phyloP scores from a whole-genome alignment of 2,329 filamentous ascomycete genomes.

The Ampelomyces quisqualis region DNA sequence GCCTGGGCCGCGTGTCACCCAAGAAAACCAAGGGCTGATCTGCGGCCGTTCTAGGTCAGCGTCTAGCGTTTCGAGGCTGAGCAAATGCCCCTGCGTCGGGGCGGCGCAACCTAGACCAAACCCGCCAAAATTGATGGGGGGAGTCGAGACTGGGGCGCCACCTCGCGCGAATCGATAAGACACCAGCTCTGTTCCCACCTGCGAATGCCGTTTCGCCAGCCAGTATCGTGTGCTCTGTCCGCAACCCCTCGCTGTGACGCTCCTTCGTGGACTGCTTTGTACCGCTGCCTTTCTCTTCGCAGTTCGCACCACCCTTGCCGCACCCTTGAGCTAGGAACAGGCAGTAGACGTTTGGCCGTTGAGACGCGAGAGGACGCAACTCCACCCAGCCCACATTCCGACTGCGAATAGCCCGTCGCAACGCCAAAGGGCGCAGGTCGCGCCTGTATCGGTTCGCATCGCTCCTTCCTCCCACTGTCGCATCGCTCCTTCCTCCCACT shows the following conservation, averaged over 20 bases:
- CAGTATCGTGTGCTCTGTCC: neutral
- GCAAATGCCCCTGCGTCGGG: conserved; percentile 7
- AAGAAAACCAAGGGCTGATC: neutral
- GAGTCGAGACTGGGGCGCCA: conserved; percentile 3
- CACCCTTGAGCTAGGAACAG: conserved; percentile 11
- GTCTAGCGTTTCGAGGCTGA: conserved; percentile 6
- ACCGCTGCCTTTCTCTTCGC: neutral
- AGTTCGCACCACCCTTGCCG: too few species aligned
- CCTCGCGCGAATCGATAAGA: conserved; percentile 5
- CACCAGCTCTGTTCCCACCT: neutral
- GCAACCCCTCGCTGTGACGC: neutral
- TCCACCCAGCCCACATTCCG: conserved; percentile 14
- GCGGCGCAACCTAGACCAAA: neutral
- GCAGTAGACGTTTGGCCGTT: conserved; percentile 33
- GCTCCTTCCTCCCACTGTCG: neutral
- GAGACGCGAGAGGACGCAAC: conserved; percentile 42
- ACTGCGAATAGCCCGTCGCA: neutral
- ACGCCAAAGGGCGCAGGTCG: neutral
- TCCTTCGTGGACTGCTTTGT: neutral
- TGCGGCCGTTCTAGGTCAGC: neutral
- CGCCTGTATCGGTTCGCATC: neutral
- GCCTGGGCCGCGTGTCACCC: conserved; percentile 2
- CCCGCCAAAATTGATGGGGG: conserved; percentile 1
- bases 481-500: neutral
- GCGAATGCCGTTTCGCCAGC: neutral